phyloP scores from a whole-genome alignment of 1,139 yeast genomes.

The Nematodospora anomalae region DNA sequence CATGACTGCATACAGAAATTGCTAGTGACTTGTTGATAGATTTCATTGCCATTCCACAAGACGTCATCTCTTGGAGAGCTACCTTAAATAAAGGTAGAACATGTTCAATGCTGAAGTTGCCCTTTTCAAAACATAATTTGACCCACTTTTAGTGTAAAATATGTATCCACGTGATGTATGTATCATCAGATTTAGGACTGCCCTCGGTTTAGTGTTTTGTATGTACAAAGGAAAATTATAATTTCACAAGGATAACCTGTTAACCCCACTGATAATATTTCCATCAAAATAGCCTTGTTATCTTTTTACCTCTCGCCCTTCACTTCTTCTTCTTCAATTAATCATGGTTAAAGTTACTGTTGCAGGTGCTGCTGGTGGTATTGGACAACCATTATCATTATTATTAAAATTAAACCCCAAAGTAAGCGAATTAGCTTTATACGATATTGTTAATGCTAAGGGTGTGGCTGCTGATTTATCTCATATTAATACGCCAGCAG shows the following conservation, averaged over 20 bases:
- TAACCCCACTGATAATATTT: not conserved
- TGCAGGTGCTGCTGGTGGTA: slow-evolving; percentile 80
- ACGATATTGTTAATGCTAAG: slow-evolving; percentile 64
- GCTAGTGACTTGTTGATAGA: not conserved
- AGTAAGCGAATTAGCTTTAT: slow-evolving; percentile 58
- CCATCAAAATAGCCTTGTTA: too few species aligned
- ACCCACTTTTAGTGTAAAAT: too few species aligned
- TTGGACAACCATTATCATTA: slow-evolving; percentile 74
- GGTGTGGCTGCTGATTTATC: slow-evolving; percentile 78
- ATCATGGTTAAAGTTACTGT: slow-evolving; percentile 66
- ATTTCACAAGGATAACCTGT: not conserved
- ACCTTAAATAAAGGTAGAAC: too few species aligned
- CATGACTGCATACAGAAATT: not conserved
- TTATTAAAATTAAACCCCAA: slow-evolving; percentile 58
- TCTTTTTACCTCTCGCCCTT: too few species aligned
- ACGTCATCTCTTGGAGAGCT: too few species aligned
- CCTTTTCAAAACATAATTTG: too few species aligned
- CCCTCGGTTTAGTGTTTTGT: not conserved
- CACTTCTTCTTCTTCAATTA: not conserved
- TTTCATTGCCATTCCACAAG: too few species aligned
- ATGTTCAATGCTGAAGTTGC: too few species aligned
- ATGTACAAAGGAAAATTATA: not conserved
- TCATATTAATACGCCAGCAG: slow-evolving; percentile 64
- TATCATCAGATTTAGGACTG: not conserved
- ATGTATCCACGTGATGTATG: not conserved